A percentile compares a stretch with the other conserved stretches of the same genome.
Conservation (phyloP, 139 green algal genomes). For the Chlamydomonas urium region DNA sequence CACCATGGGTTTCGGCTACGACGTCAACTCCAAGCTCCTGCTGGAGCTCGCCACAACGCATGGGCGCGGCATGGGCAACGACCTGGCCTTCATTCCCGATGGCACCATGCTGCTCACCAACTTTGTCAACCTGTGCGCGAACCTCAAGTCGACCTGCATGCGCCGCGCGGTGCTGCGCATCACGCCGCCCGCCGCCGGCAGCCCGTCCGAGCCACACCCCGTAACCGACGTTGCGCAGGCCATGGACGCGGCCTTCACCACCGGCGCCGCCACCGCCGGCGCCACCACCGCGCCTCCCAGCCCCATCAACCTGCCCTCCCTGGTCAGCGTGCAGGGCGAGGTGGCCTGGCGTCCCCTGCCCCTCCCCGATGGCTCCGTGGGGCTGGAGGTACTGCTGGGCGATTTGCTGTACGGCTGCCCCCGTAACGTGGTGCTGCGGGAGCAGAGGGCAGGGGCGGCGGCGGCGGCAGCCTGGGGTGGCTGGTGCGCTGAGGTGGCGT, state of each 20-base stretch:
- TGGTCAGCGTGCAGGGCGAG: not conserved
- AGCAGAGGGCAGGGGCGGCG: not conserved
- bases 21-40: slow-evolving; percentile 17
- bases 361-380: not conserved
- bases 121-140: slow-evolving; percentile 15
- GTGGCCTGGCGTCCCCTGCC: not conserved
- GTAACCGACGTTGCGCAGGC: not conserved
- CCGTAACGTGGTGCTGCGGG: not conserved
- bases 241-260: not conserved
- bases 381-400: not conserved
- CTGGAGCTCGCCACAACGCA: not conserved
- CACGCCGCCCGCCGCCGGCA: not conserved
- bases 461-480: not conserved
- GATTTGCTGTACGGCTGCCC: not conserved
- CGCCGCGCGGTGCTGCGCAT: slow-evolving; percentile 3
- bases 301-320: not conserved
- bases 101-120: slow-evolving; percentile 17
- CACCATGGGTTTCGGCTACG: slow-evolving; percentile 21
- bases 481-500: not conserved
- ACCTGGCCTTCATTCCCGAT: slow-evolving; percentile 18
- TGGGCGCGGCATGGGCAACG: not conserved
- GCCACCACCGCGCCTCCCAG: not conserved
- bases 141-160: slow-evolving; percentile 5
- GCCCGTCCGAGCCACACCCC: not conserved
- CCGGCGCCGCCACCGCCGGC: not conserved